Conservation (phyloP, 768 basidiomycete genomes). For the Russula abietina region DNA sequence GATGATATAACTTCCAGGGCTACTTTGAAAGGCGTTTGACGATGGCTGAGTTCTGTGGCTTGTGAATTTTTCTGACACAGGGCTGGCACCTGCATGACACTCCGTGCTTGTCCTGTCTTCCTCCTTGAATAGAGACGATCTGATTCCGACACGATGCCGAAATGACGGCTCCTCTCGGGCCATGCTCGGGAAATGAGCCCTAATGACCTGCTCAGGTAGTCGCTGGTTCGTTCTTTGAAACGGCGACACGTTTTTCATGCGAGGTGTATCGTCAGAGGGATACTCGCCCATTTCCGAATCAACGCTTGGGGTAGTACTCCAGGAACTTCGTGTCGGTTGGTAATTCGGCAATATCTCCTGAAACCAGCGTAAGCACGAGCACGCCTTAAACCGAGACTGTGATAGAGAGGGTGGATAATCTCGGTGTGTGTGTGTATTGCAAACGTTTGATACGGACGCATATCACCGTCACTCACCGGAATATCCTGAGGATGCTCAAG, state of each 20-base stretch:
- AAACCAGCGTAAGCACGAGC: neutral
- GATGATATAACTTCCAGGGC: neutral
- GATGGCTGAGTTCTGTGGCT: neutral
- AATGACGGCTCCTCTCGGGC: neutral
- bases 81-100: neutral
- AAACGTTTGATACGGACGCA: neutral
- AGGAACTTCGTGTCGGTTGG: neutral
- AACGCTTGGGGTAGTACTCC: neutral
- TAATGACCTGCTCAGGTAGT: neutral
- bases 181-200: neutral
- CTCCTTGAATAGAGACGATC: neutral
- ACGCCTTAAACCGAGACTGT: neutral
- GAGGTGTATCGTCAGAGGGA: neutral
- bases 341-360: slow-evolving; percentile 7
- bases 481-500: slow-evolving; percentile 2
- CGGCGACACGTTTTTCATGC: neutral
- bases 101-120: neutral
- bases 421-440: neutral
- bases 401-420: neutral
- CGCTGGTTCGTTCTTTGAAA: neutral
- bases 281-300: neutral
- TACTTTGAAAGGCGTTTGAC: neutral
- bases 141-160: neutral
- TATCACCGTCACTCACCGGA: neutral
- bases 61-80: neutral